Conservation (phyloP, 139 green algal species). For the Picochlorum sp. region DNA sequence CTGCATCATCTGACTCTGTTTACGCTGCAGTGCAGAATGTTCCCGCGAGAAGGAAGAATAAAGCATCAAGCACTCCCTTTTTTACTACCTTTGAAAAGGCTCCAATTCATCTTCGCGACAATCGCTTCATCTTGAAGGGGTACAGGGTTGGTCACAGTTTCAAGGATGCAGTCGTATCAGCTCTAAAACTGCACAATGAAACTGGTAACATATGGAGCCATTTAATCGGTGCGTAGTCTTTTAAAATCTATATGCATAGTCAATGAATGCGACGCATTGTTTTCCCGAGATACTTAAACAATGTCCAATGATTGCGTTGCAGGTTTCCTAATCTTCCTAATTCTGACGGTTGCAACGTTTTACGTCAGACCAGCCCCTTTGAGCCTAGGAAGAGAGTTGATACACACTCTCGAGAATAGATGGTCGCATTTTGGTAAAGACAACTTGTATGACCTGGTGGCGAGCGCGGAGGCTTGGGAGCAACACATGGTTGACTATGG, state of each 20-base stretch:
- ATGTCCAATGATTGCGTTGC: background rate
- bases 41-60: background rate
- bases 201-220: conserved; percentile 88
- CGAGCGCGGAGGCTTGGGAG: conserved; percentile 11
- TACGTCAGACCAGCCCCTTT: conserved; percentile 10
- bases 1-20: too few species aligned
- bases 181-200: conserved; percentile 92
- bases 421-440: conserved; percentile 31
- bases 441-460: conserved; percentile 34
- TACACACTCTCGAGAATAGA: conserved; percentile 15
- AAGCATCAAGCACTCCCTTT: background rate
- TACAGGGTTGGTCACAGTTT: conserved; percentile 58
- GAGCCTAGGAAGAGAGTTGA: background rate
- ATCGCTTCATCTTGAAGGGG: conserved; percentile 67
- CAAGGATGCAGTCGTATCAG: conserved; percentile 40
- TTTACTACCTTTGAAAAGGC: background rate
- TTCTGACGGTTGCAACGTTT: conserved; percentile 12
- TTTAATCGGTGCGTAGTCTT: conserved; percentile 12
- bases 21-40: too few species aligned
- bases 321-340: conserved; percentile 27
- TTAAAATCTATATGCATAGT: too few species aligned
- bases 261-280: too few species aligned
- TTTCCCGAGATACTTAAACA: background rate
- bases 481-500: background rate
- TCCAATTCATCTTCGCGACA: conserved; percentile 50